Base-by-base conservation (phyloP, 106 monocot species). In the Dioscorea alata region DNA sequence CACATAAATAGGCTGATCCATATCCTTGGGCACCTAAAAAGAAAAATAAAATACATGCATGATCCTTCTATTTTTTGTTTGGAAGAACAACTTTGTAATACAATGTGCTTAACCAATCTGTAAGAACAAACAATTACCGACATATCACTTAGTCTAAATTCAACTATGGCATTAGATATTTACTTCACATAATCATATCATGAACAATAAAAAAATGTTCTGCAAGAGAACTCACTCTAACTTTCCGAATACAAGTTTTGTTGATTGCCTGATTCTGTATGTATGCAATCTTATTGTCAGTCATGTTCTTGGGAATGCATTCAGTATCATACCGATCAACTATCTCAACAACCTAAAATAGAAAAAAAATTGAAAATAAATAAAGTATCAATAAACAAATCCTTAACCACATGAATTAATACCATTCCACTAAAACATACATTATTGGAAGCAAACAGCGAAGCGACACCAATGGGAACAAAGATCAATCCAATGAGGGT, bases 341-440 rank as follows among this genome's bases (percentile, higher is more conserved):
- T 65, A 94, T 85, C 74, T 94, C 94, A 63, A 94, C 94, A 67
- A 94, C 94, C 94, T 94, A 59, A 42, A 42, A 42, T 42, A 42
- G 42, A 6, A 42, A 42, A 42, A 8, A 42, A 42, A 8, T 8
- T 6, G 5, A 42, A 6, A 42, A 42, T 6, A 42, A 42, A 42
- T 10, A 6, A 42, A 42, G 42, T 6, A 42, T 42, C 42, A 42
- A 42, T 6, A 2, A 42, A 42, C 42, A 42, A 42, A 42, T 10
- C 5, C 42, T 42, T 6, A 42, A 42, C 42, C 42, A 42, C 42
- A 42, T 42, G 42, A 42, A 42, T 42, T 42, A 42, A 42, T 10
- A 42, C 42, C 6, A 42, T 6, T 42, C 10, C 9, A 42, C 2
- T 6, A 42, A 42, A 42, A 42, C 74, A 60, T 85, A 90, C 94